Conservation (phyloP, 2,329 filamentous ascomycete genomes). For the Shiraia sp. region DNA sequence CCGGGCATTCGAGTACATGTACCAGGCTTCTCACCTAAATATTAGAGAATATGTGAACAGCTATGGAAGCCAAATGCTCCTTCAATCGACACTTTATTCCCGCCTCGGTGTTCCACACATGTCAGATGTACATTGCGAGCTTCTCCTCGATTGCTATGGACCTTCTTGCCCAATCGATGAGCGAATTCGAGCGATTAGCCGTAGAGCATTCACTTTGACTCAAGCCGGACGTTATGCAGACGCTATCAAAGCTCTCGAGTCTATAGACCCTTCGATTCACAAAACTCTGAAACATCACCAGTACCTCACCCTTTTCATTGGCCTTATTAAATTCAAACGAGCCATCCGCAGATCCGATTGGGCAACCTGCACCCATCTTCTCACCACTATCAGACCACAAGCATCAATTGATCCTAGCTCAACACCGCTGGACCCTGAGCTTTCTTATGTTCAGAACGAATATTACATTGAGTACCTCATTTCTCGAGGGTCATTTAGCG, state of each 20-base stretch:
- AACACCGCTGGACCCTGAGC: slow-evolving; percentile 59
- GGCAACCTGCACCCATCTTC: slow-evolving; percentile 59
- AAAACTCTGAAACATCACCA: slow-evolving; percentile 79
- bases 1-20: slow-evolving; percentile 73
- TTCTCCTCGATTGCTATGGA: slow-evolving; percentile 75
- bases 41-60: slow-evolving; percentile 76
- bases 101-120: slow-evolving; percentile 68
- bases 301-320: slow-evolving; percentile 69
- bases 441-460: slow-evolving; percentile 62
- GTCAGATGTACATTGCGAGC: slow-evolving; percentile 66
- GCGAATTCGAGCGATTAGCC: slow-evolving; percentile 72
- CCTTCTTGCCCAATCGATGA: slow-evolving; percentile 73
- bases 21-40: slow-evolving; percentile 81
- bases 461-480: slow-evolving; percentile 64
- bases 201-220: slow-evolving; percentile 67
- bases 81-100: slow-evolving; percentile 74
- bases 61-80: slow-evolving; percentile 72
- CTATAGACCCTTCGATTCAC: slow-evolving; percentile 63
- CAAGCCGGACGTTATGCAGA: slow-evolving; percentile 72
- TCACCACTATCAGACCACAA: slow-evolving; percentile 61
- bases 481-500: slow-evolving; percentile 55
- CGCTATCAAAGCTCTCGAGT: slow-evolving; percentile 64
- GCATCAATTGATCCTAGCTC: slow-evolving; percentile 44
- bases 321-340: slow-evolving; percentile 66
- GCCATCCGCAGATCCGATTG: slow-evolving; percentile 64